A percentile compares a stretch with the other conserved stretches of the same genome.
Conservation (phyloP, 2,329 filamentous ascomycete genomes). For the Hirsutella thompsonii region DNA sequence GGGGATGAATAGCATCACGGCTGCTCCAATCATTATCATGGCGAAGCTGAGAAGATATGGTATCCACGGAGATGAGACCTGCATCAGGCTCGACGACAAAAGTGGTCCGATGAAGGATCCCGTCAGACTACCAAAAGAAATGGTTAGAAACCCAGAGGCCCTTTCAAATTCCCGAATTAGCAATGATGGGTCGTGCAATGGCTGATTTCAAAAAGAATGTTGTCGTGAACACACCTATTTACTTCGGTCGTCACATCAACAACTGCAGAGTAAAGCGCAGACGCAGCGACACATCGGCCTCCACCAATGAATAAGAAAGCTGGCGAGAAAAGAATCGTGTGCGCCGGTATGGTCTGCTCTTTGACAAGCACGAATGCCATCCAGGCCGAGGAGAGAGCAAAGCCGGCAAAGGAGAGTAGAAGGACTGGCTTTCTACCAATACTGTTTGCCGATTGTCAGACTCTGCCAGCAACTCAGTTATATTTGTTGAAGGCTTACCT, state of each 20-base stretch:
- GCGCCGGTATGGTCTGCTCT: conserved; percentile 1
- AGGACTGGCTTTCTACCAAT: conserved; percentile 4
- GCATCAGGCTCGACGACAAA: conserved; percentile 5
- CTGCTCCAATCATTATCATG: neutral
- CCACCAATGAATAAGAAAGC: conserved; percentile 8
- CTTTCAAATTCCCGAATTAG: neutral
- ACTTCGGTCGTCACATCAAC: conserved; percentile 5
- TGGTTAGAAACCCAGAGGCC: conserved; percentile 2
- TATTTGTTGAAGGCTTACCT: neutral
- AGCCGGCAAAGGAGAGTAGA: conserved; percentile 2
- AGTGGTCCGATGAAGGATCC: conserved; percentile 3
- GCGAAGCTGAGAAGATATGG: conserved; percentile 2
- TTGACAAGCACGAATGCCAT: conserved; percentile 2
- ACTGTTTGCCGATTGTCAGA: neutral
- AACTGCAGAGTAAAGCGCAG: conserved; percentile 10
- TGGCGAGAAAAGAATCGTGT: conserved; percentile 4
- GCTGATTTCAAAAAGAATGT: too few relatives aligned
- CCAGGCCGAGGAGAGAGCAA: conserved; percentile 1
- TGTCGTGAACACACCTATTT: neutral
- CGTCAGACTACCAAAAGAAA: conserved; percentile 3
- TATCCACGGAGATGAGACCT: conserved; percentile 3
- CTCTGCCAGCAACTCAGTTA: neutral
- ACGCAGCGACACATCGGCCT: conserved; percentile 7
- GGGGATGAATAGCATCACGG: conserved; percentile 3
- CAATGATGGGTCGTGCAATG: neutral